Base-by-base conservation (phyloP, 805 yeast species). In the Saccharomycopsis sp. region DNA sequence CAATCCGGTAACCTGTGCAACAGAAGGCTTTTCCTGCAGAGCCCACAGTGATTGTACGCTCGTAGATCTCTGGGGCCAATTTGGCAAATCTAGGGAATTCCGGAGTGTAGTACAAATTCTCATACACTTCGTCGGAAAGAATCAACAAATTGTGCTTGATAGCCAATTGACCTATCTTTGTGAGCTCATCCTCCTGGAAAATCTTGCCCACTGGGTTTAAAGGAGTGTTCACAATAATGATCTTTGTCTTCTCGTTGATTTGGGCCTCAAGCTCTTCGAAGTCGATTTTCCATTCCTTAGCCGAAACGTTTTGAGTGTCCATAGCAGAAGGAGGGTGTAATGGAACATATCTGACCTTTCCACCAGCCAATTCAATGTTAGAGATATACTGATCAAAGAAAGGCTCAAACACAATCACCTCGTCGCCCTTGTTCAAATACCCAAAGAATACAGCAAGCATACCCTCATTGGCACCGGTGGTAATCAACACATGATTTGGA, bases 1-100 rank as follows among this genome's bases (percentile, higher is more conserved):
- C 99, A 55, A 94, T 81, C 76, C 99, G 85, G 97, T 98, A 94
- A 56, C 99, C 99, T 12, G 99, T 94, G 50, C 97, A 97, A n/a
- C 97, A 96, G 75, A 94, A 94, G 0, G 97, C 84, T 72, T 94
- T 94, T 62, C 99, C 99, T 4, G 97, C 99, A 29, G 97, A 89
- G 1, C 98, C 98, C 21, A 94, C 95, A 2, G 97, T 85, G 57
- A 94, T 73, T 0, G 97, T 89, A 66, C 91, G 76, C 58, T 82
- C 81, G 24, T 81, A 85, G 60, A 91, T 79, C 65, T 91, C 97
- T 3, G 92, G 91, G 3, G 84, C 76, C 56, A 92, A 73, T 1
- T 89, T 82, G 1, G 97, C 96, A 52, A 94, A 86, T 67, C 98
- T 80, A 4, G 92, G 85, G 71, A 92, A 91, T 1, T 69, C 70